phyloP scores from a whole-genome alignment of 2,329 filamentous ascomycete genomes.

The Paecilomyces variotii region DNA sequence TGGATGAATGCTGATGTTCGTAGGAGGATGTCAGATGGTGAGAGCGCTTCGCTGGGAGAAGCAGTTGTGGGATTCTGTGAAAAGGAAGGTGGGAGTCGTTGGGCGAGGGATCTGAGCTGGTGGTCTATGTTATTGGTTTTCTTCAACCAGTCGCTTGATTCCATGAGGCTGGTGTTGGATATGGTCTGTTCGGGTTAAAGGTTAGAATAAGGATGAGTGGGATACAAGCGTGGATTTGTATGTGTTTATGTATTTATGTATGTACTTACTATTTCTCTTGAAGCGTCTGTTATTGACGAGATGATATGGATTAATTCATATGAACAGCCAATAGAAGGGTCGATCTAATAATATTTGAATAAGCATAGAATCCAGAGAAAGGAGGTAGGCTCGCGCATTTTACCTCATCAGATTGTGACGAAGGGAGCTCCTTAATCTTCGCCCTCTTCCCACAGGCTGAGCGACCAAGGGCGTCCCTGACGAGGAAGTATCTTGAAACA shows the following conservation, averaged over 20 bases:
- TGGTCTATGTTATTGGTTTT: conserved; percentile 1
- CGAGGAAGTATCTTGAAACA: conserved; percentile 8
- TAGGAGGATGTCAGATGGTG: conserved; percentile 3
- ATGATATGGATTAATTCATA: conserved; percentile 8
- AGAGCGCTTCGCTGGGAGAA: not conserved
- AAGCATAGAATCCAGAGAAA: not conserved
- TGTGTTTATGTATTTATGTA: not conserved
- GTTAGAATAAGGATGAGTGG: not conserved
- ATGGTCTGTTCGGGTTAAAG: not conserved
- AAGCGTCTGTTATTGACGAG: conserved; percentile 6
- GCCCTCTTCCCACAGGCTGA: conserved; percentile 8
- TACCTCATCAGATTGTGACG: conserved; percentile 5
- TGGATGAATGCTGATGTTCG: conserved; percentile 8
- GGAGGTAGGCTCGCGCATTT: not conserved
- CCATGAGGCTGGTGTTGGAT: not conserved
- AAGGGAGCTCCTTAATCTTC: conserved; percentile 6
- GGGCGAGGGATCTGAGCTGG: conserved; percentile 5
- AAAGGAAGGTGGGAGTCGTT: conserved; percentile 3
- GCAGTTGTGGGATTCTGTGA: not conserved
- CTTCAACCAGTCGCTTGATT: not conserved
- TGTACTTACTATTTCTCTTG: conserved; percentile 6
- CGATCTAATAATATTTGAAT: conserved; percentile 1
- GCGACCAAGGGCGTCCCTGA: conserved; percentile 9
- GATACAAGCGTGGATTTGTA: too few species aligned
- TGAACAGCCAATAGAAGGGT: conserved; percentile 8